A percentile compares a stretch with the other conserved stretches of the same genome.
Evolutionary conservation across 805 yeast species (phyloP).

Genomic region (Grigorovia transvaalensis): DNA sequence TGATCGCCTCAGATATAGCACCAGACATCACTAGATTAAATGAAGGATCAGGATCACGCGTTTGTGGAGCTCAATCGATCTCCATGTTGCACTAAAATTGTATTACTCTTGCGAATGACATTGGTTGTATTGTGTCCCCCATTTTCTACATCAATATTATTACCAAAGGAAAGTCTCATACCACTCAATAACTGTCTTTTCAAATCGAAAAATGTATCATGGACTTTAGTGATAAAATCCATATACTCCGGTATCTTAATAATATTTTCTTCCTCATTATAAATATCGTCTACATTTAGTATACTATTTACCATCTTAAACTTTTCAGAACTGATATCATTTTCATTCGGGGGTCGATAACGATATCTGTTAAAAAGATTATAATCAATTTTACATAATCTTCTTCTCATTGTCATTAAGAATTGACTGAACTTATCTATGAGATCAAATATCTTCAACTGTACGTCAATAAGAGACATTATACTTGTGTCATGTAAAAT

Average conservation of each 20-base stretch:
- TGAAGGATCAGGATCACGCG: neutral
- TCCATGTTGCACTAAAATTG: neutral
- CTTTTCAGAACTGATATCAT: neutral
- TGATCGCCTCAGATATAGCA: too few relatives aligned
- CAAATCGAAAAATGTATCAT: conserved; percentile 9
- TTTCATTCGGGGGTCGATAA: neutral
- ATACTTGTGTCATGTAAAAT: conserved; percentile 16
- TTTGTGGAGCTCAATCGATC: neutral
- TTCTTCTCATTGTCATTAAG: conserved; percentile 17
- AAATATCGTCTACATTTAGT: neutral
- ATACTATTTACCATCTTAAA: neutral
- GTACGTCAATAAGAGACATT: conserved; percentile 20
- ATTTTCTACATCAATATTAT: neutral
- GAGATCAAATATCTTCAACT: conserved; percentile 23
- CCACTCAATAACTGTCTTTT: neutral
- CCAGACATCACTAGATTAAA: too few relatives aligned
- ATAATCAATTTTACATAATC: conserved; percentile 14
- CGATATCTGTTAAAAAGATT: conserved; percentile 8
- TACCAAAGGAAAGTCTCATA: neutral
- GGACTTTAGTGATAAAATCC: conserved; percentile 7
- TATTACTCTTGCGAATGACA: neutral
- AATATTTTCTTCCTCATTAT: conserved; percentile 12
- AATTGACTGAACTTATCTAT: conserved; percentile 25
- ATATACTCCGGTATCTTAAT: conserved; percentile 8
- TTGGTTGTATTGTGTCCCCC: neutral